Evolutionary conservation across 2,329 filamentous ascomycete species (phyloP).

Genomic region (Talaromyces sp.): DNA sequence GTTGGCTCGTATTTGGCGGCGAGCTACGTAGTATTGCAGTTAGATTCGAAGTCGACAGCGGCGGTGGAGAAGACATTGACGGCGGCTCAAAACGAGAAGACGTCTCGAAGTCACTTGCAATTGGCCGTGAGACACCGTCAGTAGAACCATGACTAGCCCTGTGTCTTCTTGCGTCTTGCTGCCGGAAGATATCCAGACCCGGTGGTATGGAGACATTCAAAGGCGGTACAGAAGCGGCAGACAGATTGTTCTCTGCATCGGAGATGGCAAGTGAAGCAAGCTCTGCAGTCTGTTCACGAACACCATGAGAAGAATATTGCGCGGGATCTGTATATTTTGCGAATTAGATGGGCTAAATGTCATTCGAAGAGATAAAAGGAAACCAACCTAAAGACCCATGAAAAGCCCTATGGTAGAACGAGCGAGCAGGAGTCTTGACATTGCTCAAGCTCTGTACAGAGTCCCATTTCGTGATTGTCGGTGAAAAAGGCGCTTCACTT

Average conservation of each 20-base stretch:
- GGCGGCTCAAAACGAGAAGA: constrained; percentile 1
- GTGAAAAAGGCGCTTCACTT: background rate
- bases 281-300: constrained; percentile 83
- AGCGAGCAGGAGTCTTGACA: constrained; percentile 42
- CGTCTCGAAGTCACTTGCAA: background rate
- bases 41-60: constrained; percentile 41
- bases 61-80: constrained; percentile 13
- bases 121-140: background rate
- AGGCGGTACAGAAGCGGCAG: constrained; percentile 26
- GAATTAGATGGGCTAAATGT: background rate
- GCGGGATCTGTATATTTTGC: constrained; percentile 56
- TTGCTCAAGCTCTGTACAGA: constrained; percentile 29
- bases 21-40: constrained; percentile 51
- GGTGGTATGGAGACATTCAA: constrained; percentile 28
- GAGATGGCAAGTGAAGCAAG: constrained; percentile 77
- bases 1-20: constrained; percentile 24
- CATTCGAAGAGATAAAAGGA: constrained; percentile 14
- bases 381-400: constrained; percentile 37
- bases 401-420: constrained; percentile 46
- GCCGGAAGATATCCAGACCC: constrained; percentile 30
- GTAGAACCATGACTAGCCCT: constrained; percentile 18
- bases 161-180: constrained; percentile 10
- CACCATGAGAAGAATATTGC: constrained; percentile 69
- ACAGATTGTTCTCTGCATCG: constrained; percentile 39
- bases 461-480: constrained; percentile 10